Conservation (phyloP, 2,329 filamentous ascomycete genomes). For the Mariannaea sp. region DNA sequence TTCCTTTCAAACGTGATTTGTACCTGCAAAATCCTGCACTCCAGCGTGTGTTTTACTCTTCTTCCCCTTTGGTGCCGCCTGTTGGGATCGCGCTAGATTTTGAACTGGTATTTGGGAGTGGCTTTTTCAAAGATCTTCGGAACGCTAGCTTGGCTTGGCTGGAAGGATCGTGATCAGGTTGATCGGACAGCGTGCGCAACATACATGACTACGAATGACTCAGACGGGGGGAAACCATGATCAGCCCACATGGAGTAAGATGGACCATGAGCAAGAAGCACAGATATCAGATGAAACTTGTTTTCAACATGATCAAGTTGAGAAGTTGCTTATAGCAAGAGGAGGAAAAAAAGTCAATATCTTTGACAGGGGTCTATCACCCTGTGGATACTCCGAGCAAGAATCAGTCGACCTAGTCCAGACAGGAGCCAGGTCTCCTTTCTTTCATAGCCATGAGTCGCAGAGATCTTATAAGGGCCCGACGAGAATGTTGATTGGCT, state of each 20-base stretch:
- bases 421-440: slow-evolving; percentile 40
- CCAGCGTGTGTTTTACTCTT: slow-evolving; percentile 12
- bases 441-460: slow-evolving; percentile 54
- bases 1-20: slow-evolving; percentile 34
- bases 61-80: slow-evolving; percentile 19
- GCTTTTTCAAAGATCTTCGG: slow-evolving; percentile 30
- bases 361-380: slow-evolving; percentile 30
- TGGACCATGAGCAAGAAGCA: slow-evolving; percentile 32
- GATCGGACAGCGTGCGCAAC: slow-evolving; percentile 32
- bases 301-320: slow-evolving; percentile 25
- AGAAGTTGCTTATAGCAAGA: slow-evolving; percentile 32
- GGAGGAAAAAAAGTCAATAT: slow-evolving; percentile 36
- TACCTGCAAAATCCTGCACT: slow-evolving; percentile 16
- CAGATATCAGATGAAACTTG: slow-evolving; percentile 32
- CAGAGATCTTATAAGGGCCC: slow-evolving; percentile 50
- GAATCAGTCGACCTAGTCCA: slow-evolving; percentile 41
- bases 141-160: slow-evolving; percentile 39
- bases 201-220: slow-evolving; percentile 30
- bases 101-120: slow-evolving; percentile 27
- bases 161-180: slow-evolving; percentile 38
- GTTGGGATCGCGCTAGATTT: slow-evolving; percentile 21
- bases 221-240: slow-evolving; percentile 32
- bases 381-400: slow-evolving; percentile 40
- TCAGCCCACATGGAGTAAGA: slow-evolving; percentile 27
- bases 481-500: slow-evolving; percentile 43